Evolutionary conservation across 352 stramenopile species (phyloP).

Genomic region (Phytophthora sansomeana): DNA sequence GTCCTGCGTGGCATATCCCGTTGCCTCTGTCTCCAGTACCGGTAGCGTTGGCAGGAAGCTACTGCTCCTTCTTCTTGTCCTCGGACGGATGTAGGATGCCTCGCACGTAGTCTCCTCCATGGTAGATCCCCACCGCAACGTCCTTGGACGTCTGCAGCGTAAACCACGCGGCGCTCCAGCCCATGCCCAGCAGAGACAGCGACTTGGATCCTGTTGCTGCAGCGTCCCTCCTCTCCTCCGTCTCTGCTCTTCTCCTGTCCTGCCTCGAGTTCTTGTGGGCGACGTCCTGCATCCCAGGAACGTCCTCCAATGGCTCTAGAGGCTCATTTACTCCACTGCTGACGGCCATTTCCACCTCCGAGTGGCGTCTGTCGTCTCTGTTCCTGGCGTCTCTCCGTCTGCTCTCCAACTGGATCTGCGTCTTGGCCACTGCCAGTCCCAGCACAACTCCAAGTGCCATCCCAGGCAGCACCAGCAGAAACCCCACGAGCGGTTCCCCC

Average conservation of each 20-base stretch:
- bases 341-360: conserved; percentile 68
- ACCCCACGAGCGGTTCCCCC: conserved; percentile 64
- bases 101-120: conserved; percentile 50
- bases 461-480: conserved; percentile 69
- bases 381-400: conserved; percentile 50
- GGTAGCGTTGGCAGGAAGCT: neutral
- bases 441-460: conserved; percentile 59
- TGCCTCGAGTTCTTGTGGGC: conserved; percentile 20
- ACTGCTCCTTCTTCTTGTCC: conserved; percentile 34
- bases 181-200: conserved; percentile 43
- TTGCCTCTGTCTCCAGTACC: no score
- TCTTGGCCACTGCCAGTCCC: conserved; percentile 68
- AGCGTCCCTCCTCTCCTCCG: conserved; percentile 8
- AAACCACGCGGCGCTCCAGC: conserved; percentile 51
- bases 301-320: conserved; percentile 46
- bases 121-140: conserved; percentile 53
- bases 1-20: no score
- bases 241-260: conserved; percentile 1
- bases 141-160: conserved; percentile 55
- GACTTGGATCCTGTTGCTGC: conserved; percentile 19
- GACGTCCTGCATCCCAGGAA: conserved; percentile 38
- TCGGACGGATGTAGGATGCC: conserved; percentile 38
- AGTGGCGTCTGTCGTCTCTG: conserved; percentile 43
- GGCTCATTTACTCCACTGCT: conserved; percentile 42
- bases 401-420: conserved; percentile 63